phyloP scores from a whole-genome alignment of 1,284 basidiomycete species.

The Irpex sp. region DNA sequence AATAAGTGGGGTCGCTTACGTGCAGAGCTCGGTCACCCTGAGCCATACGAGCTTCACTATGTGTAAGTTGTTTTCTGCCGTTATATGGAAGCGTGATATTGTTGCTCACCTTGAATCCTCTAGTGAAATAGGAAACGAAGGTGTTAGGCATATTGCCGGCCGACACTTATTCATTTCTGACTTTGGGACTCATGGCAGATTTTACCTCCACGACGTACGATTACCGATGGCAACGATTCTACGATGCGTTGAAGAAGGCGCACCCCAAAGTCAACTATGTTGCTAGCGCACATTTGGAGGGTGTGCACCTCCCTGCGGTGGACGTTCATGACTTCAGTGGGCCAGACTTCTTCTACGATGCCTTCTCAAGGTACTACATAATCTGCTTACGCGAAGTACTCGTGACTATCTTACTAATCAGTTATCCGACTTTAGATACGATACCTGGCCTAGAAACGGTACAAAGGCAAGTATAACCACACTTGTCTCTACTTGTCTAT shows the following conservation, averaged over 20 bases:
- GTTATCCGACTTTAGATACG: background rate
- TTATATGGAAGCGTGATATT: background rate
- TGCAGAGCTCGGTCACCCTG: slow-evolving; percentile 3
- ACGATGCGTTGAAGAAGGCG: slow-evolving; percentile 4
- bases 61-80: background rate
- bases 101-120: background rate
- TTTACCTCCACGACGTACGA: slow-evolving; percentile 8
- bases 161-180: background rate
- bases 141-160: background rate
- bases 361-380: slow-evolving; percentile 1
- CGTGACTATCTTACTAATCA: background rate
- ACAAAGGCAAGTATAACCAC: background rate
- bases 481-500: background rate
- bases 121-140: background rate
- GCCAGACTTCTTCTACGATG: slow-evolving; percentile 3
- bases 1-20: slow-evolving; percentile 6
- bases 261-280: slow-evolving; percentile 6
- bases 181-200: background rate
- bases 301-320: slow-evolving; percentile 3
- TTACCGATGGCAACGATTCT: slow-evolving; percentile 9
- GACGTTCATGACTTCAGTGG: slow-evolving; percentile 9
- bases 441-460: slow-evolving; percentile 7
- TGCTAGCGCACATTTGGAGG: background rate
- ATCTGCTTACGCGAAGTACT: background rate
- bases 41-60: slow-evolving; percentile 6